Conservation (phyloP, 2,329 filamentous ascomycete genomes). For the Intubia oerlemansii region DNA sequence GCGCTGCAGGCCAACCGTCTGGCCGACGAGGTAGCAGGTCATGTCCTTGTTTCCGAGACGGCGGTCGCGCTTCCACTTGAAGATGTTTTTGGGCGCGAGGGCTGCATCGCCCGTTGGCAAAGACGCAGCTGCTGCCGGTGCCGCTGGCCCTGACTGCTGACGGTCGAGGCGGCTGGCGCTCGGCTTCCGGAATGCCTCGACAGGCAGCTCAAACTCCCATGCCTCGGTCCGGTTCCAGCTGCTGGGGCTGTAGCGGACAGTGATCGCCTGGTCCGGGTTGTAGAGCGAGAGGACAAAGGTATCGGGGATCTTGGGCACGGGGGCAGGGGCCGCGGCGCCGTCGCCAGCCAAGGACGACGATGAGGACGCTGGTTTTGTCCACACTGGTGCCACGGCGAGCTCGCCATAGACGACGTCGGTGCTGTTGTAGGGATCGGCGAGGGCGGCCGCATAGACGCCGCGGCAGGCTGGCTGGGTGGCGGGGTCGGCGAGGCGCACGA, state of each 20-base stretch:
- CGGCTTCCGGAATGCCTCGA: constrained; percentile 63
- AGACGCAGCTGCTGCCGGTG: too few relatives aligned
- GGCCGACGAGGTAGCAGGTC: constrained; percentile 71
- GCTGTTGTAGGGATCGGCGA: constrained; percentile 63
- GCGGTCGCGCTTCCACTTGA: constrained; percentile 78
- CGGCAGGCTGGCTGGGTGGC: constrained; percentile 38
- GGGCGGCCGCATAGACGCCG: constrained; percentile 70
- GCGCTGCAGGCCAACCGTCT: constrained; percentile 50
- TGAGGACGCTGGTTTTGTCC: too few relatives aligned
- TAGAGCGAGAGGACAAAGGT: constrained; percentile 76
- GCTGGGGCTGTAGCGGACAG: constrained; percentile 47
- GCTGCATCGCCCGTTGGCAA: too few relatives aligned
- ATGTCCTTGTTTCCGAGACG: constrained; percentile 61
- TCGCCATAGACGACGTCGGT: constrained; percentile 61
- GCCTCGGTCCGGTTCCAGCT: constrained; percentile 61
- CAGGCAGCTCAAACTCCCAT: constrained; percentile 88
- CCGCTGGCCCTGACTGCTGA: constrained; percentile 15
- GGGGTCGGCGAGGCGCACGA: constrained; percentile 58
- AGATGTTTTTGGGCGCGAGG: constrained; percentile 52
- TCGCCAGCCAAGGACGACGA: too few relatives aligned
- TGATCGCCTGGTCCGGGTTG: constrained; percentile 72
- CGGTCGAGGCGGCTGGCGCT: constrained; percentile 61
- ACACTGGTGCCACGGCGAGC: constrained; percentile 47
- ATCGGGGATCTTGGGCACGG: constrained; percentile 53
- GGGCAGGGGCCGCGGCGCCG: constrained; percentile 32